These are phyloP conservation scores for Microcyclospora pomicola DNA, from an alignment of 2,329 filamentous ascomycete genomes.

Conservation along the genomic window DNA sequence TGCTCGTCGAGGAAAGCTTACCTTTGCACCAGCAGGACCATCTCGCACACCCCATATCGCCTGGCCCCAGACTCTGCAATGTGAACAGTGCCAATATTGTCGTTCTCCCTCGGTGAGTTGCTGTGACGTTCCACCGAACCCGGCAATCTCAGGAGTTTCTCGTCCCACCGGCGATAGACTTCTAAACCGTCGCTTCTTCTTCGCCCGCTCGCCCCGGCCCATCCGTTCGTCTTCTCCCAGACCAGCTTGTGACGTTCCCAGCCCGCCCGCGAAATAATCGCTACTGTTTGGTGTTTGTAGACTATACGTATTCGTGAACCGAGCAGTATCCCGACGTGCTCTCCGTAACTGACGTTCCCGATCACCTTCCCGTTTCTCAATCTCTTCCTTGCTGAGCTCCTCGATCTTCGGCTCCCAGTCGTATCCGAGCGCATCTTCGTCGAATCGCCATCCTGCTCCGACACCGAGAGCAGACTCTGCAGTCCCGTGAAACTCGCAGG, in stretches of 20 bases:
- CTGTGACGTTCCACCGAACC: constrained; percentile 50
- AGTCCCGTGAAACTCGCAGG: constrained; percentile 45
- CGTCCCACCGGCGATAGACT: constrained; percentile 73
- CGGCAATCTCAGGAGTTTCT: constrained; percentile 61
- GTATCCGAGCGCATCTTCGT: constrained; percentile 66
- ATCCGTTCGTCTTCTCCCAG: constrained; percentile 56
- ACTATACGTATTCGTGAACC: constrained; percentile 41
- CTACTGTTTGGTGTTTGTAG: constrained; percentile 35
- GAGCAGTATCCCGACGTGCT: constrained; percentile 75
- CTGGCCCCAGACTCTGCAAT: constrained; percentile 77
- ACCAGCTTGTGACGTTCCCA: constrained; percentile 20
- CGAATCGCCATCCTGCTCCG: constrained; percentile 92
- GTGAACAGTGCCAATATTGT: constrained; percentile 69
- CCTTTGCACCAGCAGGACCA: constrained; percentile 70
- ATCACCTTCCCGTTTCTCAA: constrained; percentile 91
- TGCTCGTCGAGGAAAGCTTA: constrained; percentile 35
- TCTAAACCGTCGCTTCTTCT: constrained; percentile 87
- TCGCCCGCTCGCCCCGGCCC: constrained; percentile 81
- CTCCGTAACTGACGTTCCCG: constrained; percentile 80
- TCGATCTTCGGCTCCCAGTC: constrained; percentile 41
- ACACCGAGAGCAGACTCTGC: constrained; percentile 32
- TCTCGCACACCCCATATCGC: constrained; percentile 92
- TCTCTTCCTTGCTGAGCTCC: constrained; percentile 78
- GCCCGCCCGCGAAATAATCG: constrained; percentile 44
- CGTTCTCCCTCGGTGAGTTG: constrained; percentile 62